These are phyloP conservation scores for Trichoderma semiorbis DNA, from an alignment of 2,329 filamentous ascomycete species.

Conservation along the genomic window DNA sequence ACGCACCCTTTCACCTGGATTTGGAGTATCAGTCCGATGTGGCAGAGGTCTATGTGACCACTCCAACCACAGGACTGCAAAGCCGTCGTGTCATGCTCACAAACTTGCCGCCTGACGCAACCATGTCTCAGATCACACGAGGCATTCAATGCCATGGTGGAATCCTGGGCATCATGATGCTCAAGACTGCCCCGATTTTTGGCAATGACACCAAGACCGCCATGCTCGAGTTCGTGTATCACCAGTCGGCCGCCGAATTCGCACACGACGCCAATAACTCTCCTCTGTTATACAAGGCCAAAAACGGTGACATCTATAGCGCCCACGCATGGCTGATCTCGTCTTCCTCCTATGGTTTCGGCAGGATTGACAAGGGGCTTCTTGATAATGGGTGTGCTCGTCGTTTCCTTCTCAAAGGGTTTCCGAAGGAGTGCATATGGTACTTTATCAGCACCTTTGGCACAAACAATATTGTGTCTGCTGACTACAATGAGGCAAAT, in stretches of 20 bases:
- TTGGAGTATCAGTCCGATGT: constrained; percentile 2
- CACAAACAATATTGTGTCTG: constrained; percentile 3
- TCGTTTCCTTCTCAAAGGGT: constrained; percentile 18
- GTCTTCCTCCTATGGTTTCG: constrained; percentile 15
- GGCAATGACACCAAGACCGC: not conserved
- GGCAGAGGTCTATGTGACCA: not conserved
- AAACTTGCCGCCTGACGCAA: constrained; percentile 26
- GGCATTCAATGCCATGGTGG: constrained; percentile 22
- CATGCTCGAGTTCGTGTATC: constrained; percentile 24
- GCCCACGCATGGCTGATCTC: constrained; percentile 18
- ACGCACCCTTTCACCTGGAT: not conserved
- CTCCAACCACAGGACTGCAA: not conserved
- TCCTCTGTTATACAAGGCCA: not conserved
- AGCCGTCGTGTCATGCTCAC: constrained; percentile 26
- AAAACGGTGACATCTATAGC: not conserved
- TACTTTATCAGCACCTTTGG: constrained; percentile 21
- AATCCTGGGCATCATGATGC: constrained; percentile 13
- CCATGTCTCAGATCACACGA: constrained; percentile 40
- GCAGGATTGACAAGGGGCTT: not conserved
- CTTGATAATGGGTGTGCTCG: constrained; percentile 8
- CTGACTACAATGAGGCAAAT: not conserved
- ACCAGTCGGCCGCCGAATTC: not conserved
- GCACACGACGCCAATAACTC: not conserved
- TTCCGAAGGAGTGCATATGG: constrained; percentile 25
- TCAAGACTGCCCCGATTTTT: not conserved